Evolutionary conservation across 2,329 filamentous ascomycete genomes (phyloP).

Genomic region (Xylariaceae sp.): DNA sequence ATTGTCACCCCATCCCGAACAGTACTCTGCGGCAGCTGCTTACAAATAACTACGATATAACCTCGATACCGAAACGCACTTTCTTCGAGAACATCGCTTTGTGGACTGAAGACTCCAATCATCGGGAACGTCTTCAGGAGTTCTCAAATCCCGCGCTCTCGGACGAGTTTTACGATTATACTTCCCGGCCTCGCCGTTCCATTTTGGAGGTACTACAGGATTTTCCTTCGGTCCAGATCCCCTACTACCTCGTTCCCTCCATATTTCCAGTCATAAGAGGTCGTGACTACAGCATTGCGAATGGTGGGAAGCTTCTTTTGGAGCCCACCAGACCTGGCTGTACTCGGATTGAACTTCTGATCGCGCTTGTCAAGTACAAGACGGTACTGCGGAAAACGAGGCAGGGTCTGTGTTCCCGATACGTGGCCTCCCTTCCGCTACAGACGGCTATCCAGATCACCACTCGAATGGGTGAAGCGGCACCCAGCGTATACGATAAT

Average conservation of each 20-base stretch:
- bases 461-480: slow-evolving; percentile 37
- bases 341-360: slow-evolving; percentile 61
- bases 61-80: slow-evolving; percentile 75
- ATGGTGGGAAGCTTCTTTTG: slow-evolving; percentile 45
- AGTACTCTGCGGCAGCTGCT: slow-evolving; percentile 68
- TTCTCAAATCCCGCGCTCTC: slow-evolving; percentile 72
- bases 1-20: slow-evolving; percentile 29
- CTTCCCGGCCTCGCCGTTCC: slow-evolving; percentile 78
- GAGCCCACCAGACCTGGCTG: slow-evolving; percentile 13
- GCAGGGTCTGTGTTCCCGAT: slow-evolving; percentile 84
- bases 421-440: slow-evolving; percentile 58
- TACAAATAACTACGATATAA: slow-evolving; percentile 79
- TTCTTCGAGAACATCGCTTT: slow-evolving; percentile 77
- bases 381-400: slow-evolving; percentile 79
- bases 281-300: slow-evolving; percentile 90
- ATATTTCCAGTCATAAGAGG: slow-evolving; percentile 77
- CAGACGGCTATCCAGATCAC: slow-evolving; percentile 54
- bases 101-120: slow-evolving; percentile 63
- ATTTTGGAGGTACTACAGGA: slow-evolving; percentile 91
- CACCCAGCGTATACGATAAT: slow-evolving; percentile 8
- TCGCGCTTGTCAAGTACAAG: slow-evolving; percentile 85
- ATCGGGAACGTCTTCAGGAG: slow-evolving; percentile 75
- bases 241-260: slow-evolving; percentile 62
- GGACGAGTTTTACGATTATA: slow-evolving; percentile 94
- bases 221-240: slow-evolving; percentile 76